A percentile compares a stretch with the other conserved stretches of the same genome.
These are phyloP conservation scores for Colletotrichum paranaense DNA, from an alignment of 2,329 filamentous ascomycete genomes.

Conservation along the genomic window DNA sequence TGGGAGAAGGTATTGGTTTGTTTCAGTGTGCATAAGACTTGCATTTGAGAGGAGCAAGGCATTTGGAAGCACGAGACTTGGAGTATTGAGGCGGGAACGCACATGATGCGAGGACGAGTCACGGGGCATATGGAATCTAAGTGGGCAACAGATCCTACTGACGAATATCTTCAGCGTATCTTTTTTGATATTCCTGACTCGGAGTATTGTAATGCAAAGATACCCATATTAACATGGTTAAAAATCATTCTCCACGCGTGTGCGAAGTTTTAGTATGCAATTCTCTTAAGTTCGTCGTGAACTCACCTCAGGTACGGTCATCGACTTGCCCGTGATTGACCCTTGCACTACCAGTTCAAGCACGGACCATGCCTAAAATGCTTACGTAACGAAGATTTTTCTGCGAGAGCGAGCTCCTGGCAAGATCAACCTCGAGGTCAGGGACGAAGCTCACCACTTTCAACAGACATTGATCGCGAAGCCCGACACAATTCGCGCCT, in stretches of 20 bases:
- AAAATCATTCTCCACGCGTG: not conserved
- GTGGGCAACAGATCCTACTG: not conserved
- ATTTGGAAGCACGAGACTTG: constrained; percentile 19
- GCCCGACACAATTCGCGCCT: not conserved
- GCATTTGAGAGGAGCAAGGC: constrained; percentile 3
- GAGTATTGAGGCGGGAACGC: constrained; percentile 18
- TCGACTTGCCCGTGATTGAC: not conserved
- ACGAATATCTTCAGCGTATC: not conserved
- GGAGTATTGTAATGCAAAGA: constrained; percentile 5
- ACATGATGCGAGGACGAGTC: constrained; percentile 1
- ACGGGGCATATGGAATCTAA: constrained; percentile 6
- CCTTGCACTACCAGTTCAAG: not conserved
- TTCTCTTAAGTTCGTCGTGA: not conserved
- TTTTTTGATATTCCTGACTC: not conserved
- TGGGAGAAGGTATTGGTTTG: constrained; percentile 7
- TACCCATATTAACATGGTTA: not conserved
- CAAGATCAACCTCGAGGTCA: not conserved
- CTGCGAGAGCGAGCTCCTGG: constrained; percentile 9
- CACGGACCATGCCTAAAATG: not conserved
- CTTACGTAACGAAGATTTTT: constrained; percentile 34
- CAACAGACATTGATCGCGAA: constrained; percentile 20
- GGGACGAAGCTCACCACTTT: not conserved
- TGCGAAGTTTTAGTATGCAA: not conserved
- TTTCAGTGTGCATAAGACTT: not conserved
- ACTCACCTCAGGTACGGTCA: not conserved